Evolutionary conservation across 108 stramenopile species (phyloP).

Genomic region (Fragilariopsis cylindrus): DNA sequence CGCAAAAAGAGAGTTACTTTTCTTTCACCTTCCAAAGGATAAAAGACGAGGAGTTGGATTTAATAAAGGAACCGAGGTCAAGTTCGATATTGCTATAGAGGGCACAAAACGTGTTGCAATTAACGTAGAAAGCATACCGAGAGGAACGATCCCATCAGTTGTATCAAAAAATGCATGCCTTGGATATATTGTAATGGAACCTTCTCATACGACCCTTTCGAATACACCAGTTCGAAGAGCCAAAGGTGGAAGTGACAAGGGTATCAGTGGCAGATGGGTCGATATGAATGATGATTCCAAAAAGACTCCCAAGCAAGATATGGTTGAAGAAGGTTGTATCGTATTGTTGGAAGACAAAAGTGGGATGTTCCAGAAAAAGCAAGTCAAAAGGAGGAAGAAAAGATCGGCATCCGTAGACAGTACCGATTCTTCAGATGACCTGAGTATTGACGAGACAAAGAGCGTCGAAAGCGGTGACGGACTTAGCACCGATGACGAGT

Average conservation of each 20-base stretch:
- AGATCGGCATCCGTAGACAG: constrained; percentile 24
- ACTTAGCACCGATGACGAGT: constrained; percentile 9
- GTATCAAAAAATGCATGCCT: constrained; percentile 56
- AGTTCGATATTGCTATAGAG: constrained; percentile 57
- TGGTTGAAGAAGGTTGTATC: constrained; percentile 62
- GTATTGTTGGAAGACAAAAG: constrained; percentile 68
- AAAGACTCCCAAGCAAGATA: constrained; percentile 18
- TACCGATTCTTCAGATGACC: constrained; percentile 11
- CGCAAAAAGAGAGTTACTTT: constrained; percentile 57
- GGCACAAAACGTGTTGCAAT: constrained; percentile 68
- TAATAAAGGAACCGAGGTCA: constrained; percentile 75
- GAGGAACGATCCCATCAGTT: constrained; percentile 55
- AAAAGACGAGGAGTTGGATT: constrained; percentile 27
- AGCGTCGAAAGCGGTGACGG: constrained; percentile 14
- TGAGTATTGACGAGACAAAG: constrained; percentile 24
- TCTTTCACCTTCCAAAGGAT: constrained; percentile 56
- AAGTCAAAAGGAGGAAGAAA: constrained; percentile 11
- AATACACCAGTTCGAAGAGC: constrained; percentile 42
- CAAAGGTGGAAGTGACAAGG: constrained; percentile 10
- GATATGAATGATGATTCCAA: constrained; percentile 43
- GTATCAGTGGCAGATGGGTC: constrained; percentile 46
- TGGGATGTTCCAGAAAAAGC: constrained; percentile 45
- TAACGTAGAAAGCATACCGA: constrained; percentile 54
- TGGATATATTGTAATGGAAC: constrained; percentile 76
- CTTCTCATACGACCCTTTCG: constrained; percentile 58